A percentile compares a stretch with the other conserved stretches of the same genome.
phyloP scores from a whole-genome alignment of 768 basidiomycete species.

The Phanerodontia chrysosporium region DNA sequence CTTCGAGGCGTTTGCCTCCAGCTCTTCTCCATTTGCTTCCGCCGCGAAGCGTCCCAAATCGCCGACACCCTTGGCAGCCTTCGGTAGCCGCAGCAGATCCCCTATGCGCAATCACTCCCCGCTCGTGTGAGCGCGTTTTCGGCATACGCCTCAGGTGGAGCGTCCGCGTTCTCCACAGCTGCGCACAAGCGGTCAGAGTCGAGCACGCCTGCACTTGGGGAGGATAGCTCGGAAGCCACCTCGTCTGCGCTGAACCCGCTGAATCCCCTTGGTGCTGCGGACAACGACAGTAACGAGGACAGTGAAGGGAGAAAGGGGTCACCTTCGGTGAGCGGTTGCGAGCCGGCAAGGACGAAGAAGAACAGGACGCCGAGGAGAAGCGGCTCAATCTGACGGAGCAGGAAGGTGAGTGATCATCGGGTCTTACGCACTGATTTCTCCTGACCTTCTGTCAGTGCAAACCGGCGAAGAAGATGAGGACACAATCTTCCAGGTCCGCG shows the following conservation, averaged over 20 bases:
- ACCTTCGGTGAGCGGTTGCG: conserved; percentile 65
- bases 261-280: not conserved
- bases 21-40: conserved; percentile 46
- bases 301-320: conserved; percentile 9
- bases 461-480: conserved; percentile 85
- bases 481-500: conserved; percentile 70
- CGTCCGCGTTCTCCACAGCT: conserved; percentile 45
- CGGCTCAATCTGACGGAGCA: conserved; percentile 59
- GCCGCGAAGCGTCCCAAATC: conserved; percentile 50
- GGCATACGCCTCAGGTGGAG: conserved; percentile 48
- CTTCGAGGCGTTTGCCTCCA: conserved; percentile 53
- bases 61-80: conserved; percentile 30
- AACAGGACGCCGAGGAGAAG: conserved; percentile 41
- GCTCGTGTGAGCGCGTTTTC: conserved; percentile 52
- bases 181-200: conserved; percentile 44
- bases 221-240: conserved; percentile 15
- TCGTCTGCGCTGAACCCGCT: conserved; percentile 2
- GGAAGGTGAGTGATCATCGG: conserved; percentile 44
- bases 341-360: conserved; percentile 57
- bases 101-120: conserved; percentile 39
- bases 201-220: conserved; percentile 16
- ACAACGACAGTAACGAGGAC: conserved; percentile 24
- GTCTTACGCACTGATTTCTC: not conserved
- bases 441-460: conserved; percentile 39
- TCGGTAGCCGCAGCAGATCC: conserved; percentile 44